Base-by-base conservation (phyloP, 1,284 basidiomycete species). In the Tylopilus sp. region DNA sequence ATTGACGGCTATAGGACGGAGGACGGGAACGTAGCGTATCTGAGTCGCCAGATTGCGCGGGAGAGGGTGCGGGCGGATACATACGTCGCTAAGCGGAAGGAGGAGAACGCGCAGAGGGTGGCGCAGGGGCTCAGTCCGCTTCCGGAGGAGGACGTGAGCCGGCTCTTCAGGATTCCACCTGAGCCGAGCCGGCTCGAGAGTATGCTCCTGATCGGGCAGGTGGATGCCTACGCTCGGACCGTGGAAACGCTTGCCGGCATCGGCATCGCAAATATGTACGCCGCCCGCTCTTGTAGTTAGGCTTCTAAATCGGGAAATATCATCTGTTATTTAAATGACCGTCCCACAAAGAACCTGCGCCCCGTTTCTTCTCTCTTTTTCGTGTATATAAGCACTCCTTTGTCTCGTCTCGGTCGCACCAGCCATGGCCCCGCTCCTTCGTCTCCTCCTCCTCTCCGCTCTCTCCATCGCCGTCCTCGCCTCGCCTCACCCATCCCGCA, bases 141-240 rank as follows among this genome's bases (percentile, higher is more conserved):
- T 23, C 93, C 92, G 0, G 85, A 91, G 64, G 90, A 96, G 63
- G 89, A 92, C 61, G 78, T 92, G 42, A 79, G 81, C 65, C 78
- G 86, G 56, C 63, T 92, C 64, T 94, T 93, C 76, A 93, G 89
- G 72, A 89, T 95, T 41, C 89, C 91, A 7, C 74, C 84, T 44
- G 96, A 98, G 69, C 95, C 94, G 28, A 92, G 82, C 64, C 79
- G 96, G 55, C 71, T 98, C 61, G 94, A 97, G 67, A 89, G 92
- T 67, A 79, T 96, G 80, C 71, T 90, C 64, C 68, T 90, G 55
- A 73, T 94, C 35, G 92, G 91, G n/a, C 89, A 91, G 72, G 80
- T 94, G 55, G 92, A 95, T 69, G 87, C 82, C 11, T 83, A 89
- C 57, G 86, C 85, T 40, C 87, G 85, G 76, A 85, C 78, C 51